These are phyloP conservation scores for Halophytophthora batemanensis DNA, from an alignment of 352 stramenopile species.

Conservation along the genomic window DNA sequence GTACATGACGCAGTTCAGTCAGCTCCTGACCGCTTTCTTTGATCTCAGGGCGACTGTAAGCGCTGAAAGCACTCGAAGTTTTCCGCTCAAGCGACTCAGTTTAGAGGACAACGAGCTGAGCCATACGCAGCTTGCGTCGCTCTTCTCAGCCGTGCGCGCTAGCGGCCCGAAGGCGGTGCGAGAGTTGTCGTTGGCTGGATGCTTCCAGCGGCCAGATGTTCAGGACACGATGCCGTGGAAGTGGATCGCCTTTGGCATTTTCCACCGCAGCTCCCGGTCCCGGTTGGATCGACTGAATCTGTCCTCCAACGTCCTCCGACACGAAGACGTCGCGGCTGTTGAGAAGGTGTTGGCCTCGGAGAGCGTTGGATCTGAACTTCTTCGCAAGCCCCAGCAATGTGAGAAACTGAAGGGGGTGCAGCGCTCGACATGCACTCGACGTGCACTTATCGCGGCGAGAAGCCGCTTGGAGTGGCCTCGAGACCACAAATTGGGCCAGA, in stretches of 20 bases:
- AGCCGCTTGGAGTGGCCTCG: slow-evolving; percentile 16
- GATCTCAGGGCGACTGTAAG: not conserved
- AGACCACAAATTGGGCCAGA: not conserved
- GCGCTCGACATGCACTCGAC: no score
- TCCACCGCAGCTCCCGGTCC: slow-evolving; percentile 19
- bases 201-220: not conserved
- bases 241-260: slow-evolving; percentile 36
- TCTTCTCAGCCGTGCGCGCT: slow-evolving; percentile 37
- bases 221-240: slow-evolving; percentile 30
- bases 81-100: slow-evolving; percentile 16
- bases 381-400: no score
- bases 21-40: slow-evolving; percentile 30
- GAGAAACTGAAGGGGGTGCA: no score
- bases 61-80: not conserved
- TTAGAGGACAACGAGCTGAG: slow-evolving; percentile 33
- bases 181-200: slow-evolving; percentile 32
- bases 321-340: slow-evolving; percentile 25
- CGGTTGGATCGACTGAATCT: slow-evolving; percentile 28
- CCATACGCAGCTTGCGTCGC: slow-evolving; percentile 23
- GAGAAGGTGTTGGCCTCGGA: slow-evolving; percentile 6
- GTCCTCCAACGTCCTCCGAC: slow-evolving; percentile 33
- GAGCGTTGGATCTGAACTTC: slow-evolving; percentile 4
- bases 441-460: slow-evolving; percentile 10
- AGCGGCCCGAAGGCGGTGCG: slow-evolving; percentile 6
- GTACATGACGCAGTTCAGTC: slow-evolving; percentile 17